Base-by-base conservation (phyloP, 106 monocot genomes). In the Platanthera zijinensis region DNA sequence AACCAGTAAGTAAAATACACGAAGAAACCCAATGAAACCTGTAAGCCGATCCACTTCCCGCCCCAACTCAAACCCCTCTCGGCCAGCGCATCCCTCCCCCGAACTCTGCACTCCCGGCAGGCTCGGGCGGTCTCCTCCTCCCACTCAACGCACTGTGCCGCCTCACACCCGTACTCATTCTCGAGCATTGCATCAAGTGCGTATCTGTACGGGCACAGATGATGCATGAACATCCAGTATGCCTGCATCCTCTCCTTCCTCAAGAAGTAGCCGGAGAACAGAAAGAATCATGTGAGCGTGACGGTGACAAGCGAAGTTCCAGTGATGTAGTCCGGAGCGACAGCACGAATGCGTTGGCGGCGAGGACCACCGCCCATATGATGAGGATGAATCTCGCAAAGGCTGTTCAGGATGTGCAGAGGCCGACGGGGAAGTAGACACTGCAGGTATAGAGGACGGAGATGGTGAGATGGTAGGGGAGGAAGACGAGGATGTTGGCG, bases 181-280 rank as follows among this genome's bases (percentile, higher is more conserved):
- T 86, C 84, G 46, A 94, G 85, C 80, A 97, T 59, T 9, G 94
- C 97, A 71, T 97, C 97, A 3, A 97, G 83, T 11, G 84, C 89
- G 78, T 94, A 92, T 77, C 90, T 91, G 76, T 91, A 97, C 22
- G 94, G 86, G 11, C 91, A 89, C 51, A 91, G 30, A 82, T 97
- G 94, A 73, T 91, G 93, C 89, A 88, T 84, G 84, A 92, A 91
- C 50, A 94, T 21, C 97, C 97, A 97, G 77, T 86, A 94, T 48
- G 48, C 67, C 32, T 93, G 94, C 91, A 92, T 92, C 72, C 82
- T 92, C 69, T 91, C 90, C 78, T 82, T 89, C 48, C 86, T 81
- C 9, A 97, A 75, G 80, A 94, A 97, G 84, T 97, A 97, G 5
- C 97, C 97, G 8, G 97, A 97, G 84, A 97, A 94, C 63, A 97